phyloP scores from a whole-genome alignment of 208 protist genomes.

The Trypanosoma lewisi region DNA sequence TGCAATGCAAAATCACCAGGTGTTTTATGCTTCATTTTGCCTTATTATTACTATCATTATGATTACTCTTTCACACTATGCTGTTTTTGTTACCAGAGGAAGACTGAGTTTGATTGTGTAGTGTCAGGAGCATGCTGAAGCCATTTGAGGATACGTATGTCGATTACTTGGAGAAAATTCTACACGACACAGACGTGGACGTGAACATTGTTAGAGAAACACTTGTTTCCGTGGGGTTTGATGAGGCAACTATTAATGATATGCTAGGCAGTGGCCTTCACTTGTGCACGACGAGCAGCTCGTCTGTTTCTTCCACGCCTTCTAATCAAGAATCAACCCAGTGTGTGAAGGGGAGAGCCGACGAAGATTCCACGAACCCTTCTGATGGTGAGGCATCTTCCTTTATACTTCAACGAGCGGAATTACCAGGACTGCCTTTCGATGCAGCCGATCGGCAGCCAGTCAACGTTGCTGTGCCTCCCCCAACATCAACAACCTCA shows the following conservation, averaged over 20 bases:
- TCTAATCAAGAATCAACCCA: not conserved
- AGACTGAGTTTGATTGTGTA: not conserved
- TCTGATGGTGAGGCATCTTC: not conserved
- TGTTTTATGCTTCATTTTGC: not conserved
- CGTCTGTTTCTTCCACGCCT: not conserved
- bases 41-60: not conserved
- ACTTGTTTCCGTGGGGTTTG: slow-evolving; percentile 46
- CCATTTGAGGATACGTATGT: slow-evolving; percentile 50
- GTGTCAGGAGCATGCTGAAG: slow-evolving; percentile 30
- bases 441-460: not conserved
- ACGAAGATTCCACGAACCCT: not conserved
- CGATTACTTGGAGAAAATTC: slow-evolving; percentile 40
- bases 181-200: slow-evolving; percentile 34
- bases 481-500: not conserved
- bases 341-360: not conserved
- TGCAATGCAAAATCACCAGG: too few species aligned
- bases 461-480: not conserved
- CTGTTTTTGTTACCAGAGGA: not conserved
- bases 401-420: not conserved
- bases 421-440: not conserved
- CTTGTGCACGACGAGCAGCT: slow-evolving; percentile 11
- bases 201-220: slow-evolving; percentile 46
- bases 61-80: not conserved
- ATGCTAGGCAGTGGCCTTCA: slow-evolving; percentile 50
- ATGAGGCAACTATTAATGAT: slow-evolving; percentile 28